Evolutionary conservation across 108 stramenopile species (phyloP).

Genomic region (Nitzschia putrida): DNA sequence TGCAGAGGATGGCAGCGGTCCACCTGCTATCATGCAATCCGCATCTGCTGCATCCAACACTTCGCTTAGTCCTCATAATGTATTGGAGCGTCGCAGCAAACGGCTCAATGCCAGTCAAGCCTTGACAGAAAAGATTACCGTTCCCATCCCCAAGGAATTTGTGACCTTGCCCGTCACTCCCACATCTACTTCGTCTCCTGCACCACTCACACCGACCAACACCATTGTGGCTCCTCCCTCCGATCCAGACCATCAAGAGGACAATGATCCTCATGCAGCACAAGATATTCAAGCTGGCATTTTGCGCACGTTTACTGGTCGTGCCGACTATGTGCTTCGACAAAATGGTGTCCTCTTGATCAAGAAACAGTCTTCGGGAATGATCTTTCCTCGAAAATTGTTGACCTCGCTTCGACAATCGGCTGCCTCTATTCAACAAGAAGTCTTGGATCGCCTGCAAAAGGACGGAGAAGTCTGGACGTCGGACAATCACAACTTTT

Average conservation of each 20-base stretch:
- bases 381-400: slow-evolving; percentile 10
- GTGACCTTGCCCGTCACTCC: too few relatives aligned
- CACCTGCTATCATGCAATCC: not conserved
- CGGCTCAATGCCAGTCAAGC: not conserved
- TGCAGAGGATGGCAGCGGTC: not conserved
- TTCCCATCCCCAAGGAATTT: slow-evolving; percentile 5
- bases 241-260: not conserved
- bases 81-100: not conserved
- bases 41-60: not conserved
- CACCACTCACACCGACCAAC: not conserved
- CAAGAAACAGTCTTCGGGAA: not conserved
- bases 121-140: slow-evolving; percentile 1
- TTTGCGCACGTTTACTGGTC: slow-evolving; percentile 1
- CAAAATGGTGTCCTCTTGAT: slow-evolving; percentile 9
- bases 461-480: slow-evolving; percentile 2
- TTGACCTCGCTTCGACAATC: slow-evolving; percentile 13
- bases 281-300: not conserved
- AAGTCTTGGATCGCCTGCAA: not conserved
- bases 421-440: slow-evolving; percentile 4
- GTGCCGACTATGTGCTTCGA: not conserved
- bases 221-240: not conserved
- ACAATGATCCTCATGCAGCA: not conserved
- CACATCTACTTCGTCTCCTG: not conserved
- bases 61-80: not conserved
- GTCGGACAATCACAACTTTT: slow-evolving; percentile 23